Evolutionary conservation across 495 filamentous ascomycete species (phyloP), one percentile per base, ranked within the genome.

Genomic region (Darksidea phi): DNA sequence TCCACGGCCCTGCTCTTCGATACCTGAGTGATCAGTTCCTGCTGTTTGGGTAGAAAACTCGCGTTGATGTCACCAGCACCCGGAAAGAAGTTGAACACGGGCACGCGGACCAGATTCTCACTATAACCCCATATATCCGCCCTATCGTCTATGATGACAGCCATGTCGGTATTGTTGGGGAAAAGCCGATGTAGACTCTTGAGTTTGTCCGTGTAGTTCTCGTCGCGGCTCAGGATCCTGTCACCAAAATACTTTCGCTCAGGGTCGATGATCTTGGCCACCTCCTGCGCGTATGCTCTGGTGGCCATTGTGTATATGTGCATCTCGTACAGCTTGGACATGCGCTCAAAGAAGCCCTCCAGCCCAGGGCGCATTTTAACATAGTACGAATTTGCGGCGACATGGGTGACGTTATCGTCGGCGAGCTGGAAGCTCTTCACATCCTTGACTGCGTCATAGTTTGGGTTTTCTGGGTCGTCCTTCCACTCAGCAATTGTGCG

Each of bases 281-380:
- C 94, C 55, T 89, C 84, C 61, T 92, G 79, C 24, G 94, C 94
- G 71, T 99, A 99, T 8, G 91, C 88, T 61, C 94, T 84, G 45
- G 94, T 99, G 54, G 92, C 94, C 94, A 97, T 97, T 21, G 94
- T 98, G 76, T 99, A 99, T 68, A 99, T 92, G 66, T 99, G 94
- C 65, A 97, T 76, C 72, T 99, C 94, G 73, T 91, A 99, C 61
- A 95, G 76, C 68, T 87, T 78, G 2, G 91, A 83, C 57, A 97
- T 81, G 18, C 83, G 84, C 57, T 88, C 76, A 58, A 99, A 76
- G 70, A 99, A 99, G 13, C 86, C 80, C 64, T 88, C 80, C 51
- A 97, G 77, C 11, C 92, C 90, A 0, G 94, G 94, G n/a, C 94
- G 90, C 77, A 96, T 85, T 74, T 99, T 99, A 78, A 97, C 93